These are phyloP conservation scores for Penicillium concentricum DNA, from an alignment of 2,329 filamentous ascomycete species.

Conservation along the genomic window DNA sequence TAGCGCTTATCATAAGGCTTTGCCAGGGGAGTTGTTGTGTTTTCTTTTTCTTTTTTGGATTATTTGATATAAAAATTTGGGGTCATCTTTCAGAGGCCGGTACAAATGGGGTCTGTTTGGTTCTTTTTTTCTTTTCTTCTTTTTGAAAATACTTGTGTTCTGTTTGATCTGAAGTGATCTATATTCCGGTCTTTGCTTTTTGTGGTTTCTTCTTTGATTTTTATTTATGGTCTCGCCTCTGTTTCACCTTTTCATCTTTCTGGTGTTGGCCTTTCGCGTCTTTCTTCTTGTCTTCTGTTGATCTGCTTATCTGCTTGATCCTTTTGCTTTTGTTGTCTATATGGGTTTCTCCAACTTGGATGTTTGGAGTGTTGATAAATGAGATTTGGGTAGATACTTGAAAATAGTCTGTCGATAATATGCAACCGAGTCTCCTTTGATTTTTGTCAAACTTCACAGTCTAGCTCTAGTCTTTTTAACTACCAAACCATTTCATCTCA, in stretches of 20 bases:
- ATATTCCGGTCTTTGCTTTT: constrained; percentile 4
- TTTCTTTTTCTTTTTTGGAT: constrained; percentile 1
- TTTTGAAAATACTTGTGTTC: constrained; percentile 11
- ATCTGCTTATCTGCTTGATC: background rate
- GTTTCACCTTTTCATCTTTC: constrained; percentile 10
- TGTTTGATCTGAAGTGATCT: background rate
- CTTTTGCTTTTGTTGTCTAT: constrained; percentile 12
- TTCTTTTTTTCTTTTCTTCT: background rate
- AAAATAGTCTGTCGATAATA: constrained; percentile 2
- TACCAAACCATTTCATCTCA: too few relatives aligned
- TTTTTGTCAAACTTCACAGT: background rate
- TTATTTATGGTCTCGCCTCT: background rate
- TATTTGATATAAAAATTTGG: constrained; percentile 26
- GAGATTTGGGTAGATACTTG: constrained; percentile 15
- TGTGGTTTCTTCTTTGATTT: background rate
- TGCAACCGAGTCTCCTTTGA: background rate
- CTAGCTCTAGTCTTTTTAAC: too few relatives aligned
- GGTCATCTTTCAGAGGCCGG: constrained; percentile 6
- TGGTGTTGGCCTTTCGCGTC: constrained; percentile 1
- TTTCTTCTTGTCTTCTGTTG: constrained; percentile 18
- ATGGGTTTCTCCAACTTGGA: constrained; percentile 10
- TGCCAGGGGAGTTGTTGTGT: constrained; percentile 17
- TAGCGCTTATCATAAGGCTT: constrained; percentile 17
- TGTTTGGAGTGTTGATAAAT: constrained; percentile 16
- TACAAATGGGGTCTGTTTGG: constrained; percentile 13